Conservation (phyloP, 1,139 yeast species). For the Candida sojae region DNA sequence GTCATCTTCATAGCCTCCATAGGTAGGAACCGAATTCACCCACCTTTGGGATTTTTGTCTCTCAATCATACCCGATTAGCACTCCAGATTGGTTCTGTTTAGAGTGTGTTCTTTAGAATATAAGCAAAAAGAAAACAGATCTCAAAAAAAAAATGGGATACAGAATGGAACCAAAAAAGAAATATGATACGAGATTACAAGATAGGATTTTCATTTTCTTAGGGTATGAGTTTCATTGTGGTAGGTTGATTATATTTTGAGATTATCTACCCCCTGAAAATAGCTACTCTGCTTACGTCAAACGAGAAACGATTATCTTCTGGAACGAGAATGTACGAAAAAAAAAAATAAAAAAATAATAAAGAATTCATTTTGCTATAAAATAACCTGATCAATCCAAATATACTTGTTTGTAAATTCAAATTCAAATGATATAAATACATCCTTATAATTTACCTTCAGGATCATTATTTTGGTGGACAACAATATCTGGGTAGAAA, state of each 20-base stretch:
- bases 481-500: constrained; percentile 36
- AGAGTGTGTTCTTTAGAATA: too few species aligned
- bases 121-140: too few species aligned
- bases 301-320: not conserved
- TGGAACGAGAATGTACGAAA: not conserved
- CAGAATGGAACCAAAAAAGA: too few species aligned
- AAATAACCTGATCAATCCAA: not conserved
- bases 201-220: too few species aligned
- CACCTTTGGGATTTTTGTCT: constrained; percentile 66
- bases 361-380: not conserved
- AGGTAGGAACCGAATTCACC: constrained; percentile 57
- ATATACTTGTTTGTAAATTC: too few species aligned
- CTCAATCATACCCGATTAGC: constrained; percentile 29
- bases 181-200: too few species aligned
- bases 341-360: not conserved
- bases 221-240: too few species aligned
- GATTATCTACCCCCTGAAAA: too few species aligned
- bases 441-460: constrained; percentile 18
- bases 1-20: constrained; percentile 61
- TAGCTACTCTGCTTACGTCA: not conserved
- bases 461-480: constrained; percentile 25
- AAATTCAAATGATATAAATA: not conserved
- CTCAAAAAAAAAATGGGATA: too few species aligned
- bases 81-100: too few species aligned
- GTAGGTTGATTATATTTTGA: too few species aligned